Evolutionary conservation across 257 asterid genomes (phyloP).

Genomic region (Forsythia suspensa): DNA sequence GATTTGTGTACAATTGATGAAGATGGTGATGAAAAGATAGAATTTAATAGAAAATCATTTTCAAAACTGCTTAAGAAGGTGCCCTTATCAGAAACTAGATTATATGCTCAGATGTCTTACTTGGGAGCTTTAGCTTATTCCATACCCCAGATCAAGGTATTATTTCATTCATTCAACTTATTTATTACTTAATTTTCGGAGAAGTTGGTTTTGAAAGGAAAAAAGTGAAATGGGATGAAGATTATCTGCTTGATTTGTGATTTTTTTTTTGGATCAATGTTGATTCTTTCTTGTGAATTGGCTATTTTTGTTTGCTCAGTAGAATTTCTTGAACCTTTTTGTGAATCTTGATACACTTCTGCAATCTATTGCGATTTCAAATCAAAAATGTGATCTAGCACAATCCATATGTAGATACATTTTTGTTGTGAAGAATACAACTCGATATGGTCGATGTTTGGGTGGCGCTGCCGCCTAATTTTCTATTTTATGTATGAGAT

Average conservation of each 20-base stretch:
- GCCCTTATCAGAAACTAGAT: slow-evolving; percentile 76
- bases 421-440: neutral
- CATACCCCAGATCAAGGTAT: slow-evolving; percentile 82
- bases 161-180: neutral
- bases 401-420: neutral
- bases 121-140: slow-evolving; percentile 88
- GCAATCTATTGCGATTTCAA: neutral
- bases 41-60: slow-evolving; percentile 69
- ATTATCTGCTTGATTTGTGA: neutral
- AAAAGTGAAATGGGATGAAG: neutral
- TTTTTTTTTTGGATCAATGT: neutral
- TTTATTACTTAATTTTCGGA: neutral
- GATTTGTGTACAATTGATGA: slow-evolving; percentile 50
- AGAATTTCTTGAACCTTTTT: neutral
- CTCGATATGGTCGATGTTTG: neutral
- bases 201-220: neutral
- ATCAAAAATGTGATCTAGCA: neutral
- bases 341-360: neutral
- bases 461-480: neutral
- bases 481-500: neutral
- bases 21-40: slow-evolving; percentile 50
- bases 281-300: neutral
- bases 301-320: neutral
- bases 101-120: slow-evolving; percentile 74
- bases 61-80: slow-evolving; percentile 75